These are phyloP conservation scores for Hymenoscyphus occultus DNA, from an alignment of 2,329 filamentous ascomycete species.

Conservation along the genomic window DNA sequence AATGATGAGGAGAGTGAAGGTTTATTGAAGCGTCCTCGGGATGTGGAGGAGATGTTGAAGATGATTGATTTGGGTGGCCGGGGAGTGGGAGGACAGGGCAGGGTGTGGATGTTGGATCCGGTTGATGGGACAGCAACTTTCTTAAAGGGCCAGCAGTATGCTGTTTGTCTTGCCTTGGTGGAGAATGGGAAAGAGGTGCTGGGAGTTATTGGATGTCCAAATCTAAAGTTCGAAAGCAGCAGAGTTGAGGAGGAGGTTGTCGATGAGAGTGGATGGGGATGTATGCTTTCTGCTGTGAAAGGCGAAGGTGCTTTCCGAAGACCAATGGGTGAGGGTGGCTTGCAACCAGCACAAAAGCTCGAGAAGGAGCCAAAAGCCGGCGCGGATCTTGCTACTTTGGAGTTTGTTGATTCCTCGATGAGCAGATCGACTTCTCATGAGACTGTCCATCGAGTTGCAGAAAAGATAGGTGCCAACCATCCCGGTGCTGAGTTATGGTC, in stretches of 20 bases:
- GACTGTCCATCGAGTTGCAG: slow-evolving; percentile 34
- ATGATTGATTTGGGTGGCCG: slow-evolving; percentile 58
- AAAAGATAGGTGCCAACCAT: slow-evolving; percentile 42
- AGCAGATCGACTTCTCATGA: slow-evolving; percentile 41
- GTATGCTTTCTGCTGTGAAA: slow-evolving; percentile 48
- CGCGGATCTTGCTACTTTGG: slow-evolving; percentile 34
- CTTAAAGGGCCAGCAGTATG: slow-evolving; percentile 59
- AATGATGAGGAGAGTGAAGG: slow-evolving; percentile 38
- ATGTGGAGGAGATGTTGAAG: slow-evolving; percentile 55
- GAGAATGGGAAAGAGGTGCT: slow-evolving; percentile 55
- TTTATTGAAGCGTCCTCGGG: slow-evolving; percentile 41
- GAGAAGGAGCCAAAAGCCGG: slow-evolving; percentile 17
- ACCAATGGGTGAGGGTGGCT: slow-evolving; percentile 36
- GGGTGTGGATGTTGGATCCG: slow-evolving; percentile 62
- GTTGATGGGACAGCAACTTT: slow-evolving; percentile 64
- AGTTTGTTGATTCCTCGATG: slow-evolving; percentile 45
- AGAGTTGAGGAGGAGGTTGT: slow-evolving; percentile 40
- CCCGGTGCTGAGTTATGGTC: slow-evolving; percentile 50
- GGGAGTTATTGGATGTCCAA: slow-evolving; percentile 61
- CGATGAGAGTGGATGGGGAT: slow-evolving; percentile 42
- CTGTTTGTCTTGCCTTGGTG: slow-evolving; percentile 56
- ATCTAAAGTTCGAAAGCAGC: slow-evolving; percentile 46
- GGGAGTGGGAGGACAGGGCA: slow-evolving; percentile 38
- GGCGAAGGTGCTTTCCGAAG: slow-evolving; percentile 43
- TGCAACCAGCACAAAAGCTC: slow-evolving; percentile 37